Percentiles rank a stretch among this genome's conserved stretches.
These are phyloP conservation scores for Teratosphaeria pseudoeucalypti DNA, from an alignment of 2,329 filamentous ascomycete species.

Conservation along the genomic window DNA sequence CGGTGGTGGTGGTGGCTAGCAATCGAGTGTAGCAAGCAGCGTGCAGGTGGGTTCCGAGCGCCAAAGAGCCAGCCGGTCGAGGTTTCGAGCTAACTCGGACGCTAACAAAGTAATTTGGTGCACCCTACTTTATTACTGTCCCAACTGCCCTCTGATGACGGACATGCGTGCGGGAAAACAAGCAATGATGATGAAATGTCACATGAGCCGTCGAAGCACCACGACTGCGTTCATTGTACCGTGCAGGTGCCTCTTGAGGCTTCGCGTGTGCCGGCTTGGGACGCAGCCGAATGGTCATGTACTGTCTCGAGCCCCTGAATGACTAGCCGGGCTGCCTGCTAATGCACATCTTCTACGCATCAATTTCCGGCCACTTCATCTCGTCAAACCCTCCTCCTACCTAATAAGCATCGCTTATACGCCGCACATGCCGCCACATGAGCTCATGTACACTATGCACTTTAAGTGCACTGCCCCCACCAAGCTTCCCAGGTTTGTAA, in stretches of 20 bases:
- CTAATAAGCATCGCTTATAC: not conserved
- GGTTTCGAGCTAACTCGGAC: not conserved
- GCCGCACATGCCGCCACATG: not conserved
- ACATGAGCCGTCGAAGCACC: not conserved
- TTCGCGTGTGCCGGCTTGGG: not conserved
- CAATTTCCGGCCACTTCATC: not conserved
- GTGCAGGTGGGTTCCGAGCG: not conserved
- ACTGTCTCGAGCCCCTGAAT: not conserved
- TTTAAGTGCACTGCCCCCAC: not conserved
- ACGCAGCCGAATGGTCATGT: not conserved
- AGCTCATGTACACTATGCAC: not conserved
- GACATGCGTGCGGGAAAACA: not conserved
- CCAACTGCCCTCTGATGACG: not conserved
- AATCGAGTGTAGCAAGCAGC: not conserved
- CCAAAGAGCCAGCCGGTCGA: not conserved
- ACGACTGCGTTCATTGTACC: not conserved
- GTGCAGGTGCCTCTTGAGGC: not conserved
- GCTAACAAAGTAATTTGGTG: not conserved
- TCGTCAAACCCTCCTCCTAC: not conserved
- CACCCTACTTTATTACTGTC: not conserved
- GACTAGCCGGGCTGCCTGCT: not conserved
- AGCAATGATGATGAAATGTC: not conserved
- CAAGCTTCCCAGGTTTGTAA: not conserved
- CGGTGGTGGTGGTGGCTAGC: not conserved
- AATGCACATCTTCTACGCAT: not conserved